Base-by-base conservation (phyloP, 208 protist genomes). In the Tritrichomonas foetus region DNA sequence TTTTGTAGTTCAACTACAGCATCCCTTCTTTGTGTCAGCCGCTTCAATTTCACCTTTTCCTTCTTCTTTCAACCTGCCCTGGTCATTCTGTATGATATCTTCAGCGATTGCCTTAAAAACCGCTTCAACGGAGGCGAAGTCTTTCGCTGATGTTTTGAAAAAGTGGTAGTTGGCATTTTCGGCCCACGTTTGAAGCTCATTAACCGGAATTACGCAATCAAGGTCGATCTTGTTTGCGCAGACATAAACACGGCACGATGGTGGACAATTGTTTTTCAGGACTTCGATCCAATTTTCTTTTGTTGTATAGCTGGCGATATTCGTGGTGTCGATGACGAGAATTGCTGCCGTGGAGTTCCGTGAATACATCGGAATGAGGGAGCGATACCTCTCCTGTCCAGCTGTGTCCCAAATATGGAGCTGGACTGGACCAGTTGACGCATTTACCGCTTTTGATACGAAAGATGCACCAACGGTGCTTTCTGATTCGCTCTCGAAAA, bases 301-400 rank as follows among this genome's bases (percentile, higher is more conserved):
- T n/a, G 3, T 2, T 8, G n/a, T 41, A 5, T 50, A 82, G 30
- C n/a, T 53, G 0, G 47, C 74, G 8, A 30, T 33, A 16, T 50
- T 82, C 16, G 33, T 50, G 1, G 50, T 22, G 30, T 47, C 33
- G 1, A 50, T n/a, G 11, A 82, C 74, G 30, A 82, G 8, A n/a
- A 82, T 82, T 47, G 74, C 33, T 1, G 74, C 74, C 14, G 74
- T 41, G 41, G 41, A 82, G 50, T 82, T 50, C 27, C 74, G n/a
- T 53, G 74, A 82, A 82, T 82, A 82, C 74, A 82, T 82, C 25
- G 74, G 74, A 82, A 82, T 82, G 0, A 82, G 8, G 33, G n/a
- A 47, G 3, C 41, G n/a, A 36, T 47, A 82, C 3, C 74, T 3
- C 41, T 82, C 74, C 20, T 82, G 74, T 8, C 74, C 74, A 30